A percentile compares a stretch with the other conserved stretches of the same genome.
These are phyloP conservation scores for Suhomyces choctaworum DNA, from an alignment of 1,139 yeast species.

Conservation along the genomic window DNA sequence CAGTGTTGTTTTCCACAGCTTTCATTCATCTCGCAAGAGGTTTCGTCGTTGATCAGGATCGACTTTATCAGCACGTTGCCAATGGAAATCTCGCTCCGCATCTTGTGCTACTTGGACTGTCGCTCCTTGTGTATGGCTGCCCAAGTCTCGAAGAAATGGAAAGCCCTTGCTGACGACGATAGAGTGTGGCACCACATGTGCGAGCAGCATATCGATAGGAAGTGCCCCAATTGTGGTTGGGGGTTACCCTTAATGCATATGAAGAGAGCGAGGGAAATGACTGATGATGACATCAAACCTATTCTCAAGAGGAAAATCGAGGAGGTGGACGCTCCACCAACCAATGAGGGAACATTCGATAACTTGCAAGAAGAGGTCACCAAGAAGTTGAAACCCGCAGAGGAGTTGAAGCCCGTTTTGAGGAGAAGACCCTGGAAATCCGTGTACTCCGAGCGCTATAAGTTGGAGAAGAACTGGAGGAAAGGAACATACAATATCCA, in stretches of 20 bases:
- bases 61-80: slow-evolving; percentile 88
- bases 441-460: slow-evolving; percentile 86
- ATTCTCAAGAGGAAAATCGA: slow-evolving; percentile 30
- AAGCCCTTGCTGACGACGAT: slow-evolving; percentile 88
- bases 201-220: slow-evolving; percentile 94
- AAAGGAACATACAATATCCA: slow-evolving; percentile 67
- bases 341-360: neutral
- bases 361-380: neutral
- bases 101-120: slow-evolving; percentile 87
- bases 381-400: slow-evolving; percentile 2
- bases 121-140: slow-evolving; percentile 91
- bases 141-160: slow-evolving; percentile 86
- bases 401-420: slow-evolving; percentile 7
- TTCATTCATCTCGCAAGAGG: slow-evolving; percentile 78
- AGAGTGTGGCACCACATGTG: slow-evolving; percentile 98
- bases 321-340: slow-evolving; percentile 18
- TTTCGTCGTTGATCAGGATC: slow-evolving; percentile 75
- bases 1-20: slow-evolving; percentile 96
- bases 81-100: slow-evolving; percentile 77
- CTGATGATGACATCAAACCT: slow-evolving; percentile 29
- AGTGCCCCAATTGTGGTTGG: slow-evolving; percentile 99
- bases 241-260: slow-evolving; percentile 90
- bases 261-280: slow-evolving; percentile 64
- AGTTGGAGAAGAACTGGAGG: slow-evolving; percentile 93
- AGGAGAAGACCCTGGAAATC: slow-evolving; percentile 86